These are phyloP conservation scores for Amanita molliuscula DNA, from an alignment of 768 basidiomycete genomes.

Conservation along the genomic window DNA sequence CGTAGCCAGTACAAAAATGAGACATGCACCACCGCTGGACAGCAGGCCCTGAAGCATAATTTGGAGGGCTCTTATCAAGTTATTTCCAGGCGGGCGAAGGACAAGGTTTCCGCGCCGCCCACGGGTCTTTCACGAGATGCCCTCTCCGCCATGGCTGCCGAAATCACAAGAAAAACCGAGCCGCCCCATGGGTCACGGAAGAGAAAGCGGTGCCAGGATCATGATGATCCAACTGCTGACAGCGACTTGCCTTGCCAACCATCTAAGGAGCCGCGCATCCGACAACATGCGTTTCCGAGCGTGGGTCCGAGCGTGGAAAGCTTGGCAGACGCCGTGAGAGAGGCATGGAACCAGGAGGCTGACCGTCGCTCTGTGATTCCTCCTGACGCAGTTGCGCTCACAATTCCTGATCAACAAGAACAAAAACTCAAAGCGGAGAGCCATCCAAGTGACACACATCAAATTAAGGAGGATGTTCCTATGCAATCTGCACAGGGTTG, in stretches of 20 bases:
- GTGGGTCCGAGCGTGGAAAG: background rate
- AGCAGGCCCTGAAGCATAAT: constrained; percentile 7
- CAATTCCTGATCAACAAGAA: background rate
- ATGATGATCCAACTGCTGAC: background rate
- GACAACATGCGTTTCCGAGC: background rate
- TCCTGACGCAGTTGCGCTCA: background rate
- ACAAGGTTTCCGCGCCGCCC: background rate
- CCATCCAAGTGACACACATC: background rate
- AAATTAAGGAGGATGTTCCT: background rate
- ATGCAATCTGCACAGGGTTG: background rate
- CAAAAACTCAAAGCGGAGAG: background rate
- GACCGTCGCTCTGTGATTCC: constrained; percentile 5
- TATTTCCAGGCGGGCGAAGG: background rate
- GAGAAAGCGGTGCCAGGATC: background rate
- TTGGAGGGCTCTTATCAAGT: background rate
- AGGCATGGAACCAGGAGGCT: constrained; percentile 4
- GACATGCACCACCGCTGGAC: constrained; percentile 2
- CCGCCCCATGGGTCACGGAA: background rate
- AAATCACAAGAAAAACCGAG: background rate
- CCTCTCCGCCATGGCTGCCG: background rate
- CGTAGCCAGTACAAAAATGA: constrained; percentile 1
- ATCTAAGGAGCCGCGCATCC: background rate
- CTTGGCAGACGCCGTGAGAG: constrained; percentile 4
- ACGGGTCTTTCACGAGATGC: background rate
- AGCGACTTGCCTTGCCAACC: background rate